These are phyloP conservation scores for Diaporthe sp. DNA, from an alignment of 2,329 filamentous ascomycete genomes.

Conservation along the genomic window DNA sequence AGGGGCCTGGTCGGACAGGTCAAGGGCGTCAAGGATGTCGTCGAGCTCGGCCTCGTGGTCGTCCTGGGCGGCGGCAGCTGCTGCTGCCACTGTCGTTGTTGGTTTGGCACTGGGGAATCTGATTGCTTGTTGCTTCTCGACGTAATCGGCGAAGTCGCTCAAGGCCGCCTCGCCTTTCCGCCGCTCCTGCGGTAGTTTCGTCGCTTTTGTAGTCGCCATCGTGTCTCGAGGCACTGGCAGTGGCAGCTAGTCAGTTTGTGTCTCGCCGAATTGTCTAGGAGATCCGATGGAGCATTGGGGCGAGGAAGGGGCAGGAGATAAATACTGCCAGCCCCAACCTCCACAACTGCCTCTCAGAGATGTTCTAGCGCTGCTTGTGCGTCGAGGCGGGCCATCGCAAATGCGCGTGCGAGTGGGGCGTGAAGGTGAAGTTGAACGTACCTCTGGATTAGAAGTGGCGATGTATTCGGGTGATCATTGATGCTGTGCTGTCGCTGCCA, in stretches of 20 bases:
- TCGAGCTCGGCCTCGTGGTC: slow-evolving; percentile 86
- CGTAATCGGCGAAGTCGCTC: slow-evolving; percentile 97
- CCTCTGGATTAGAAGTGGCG: slow-evolving; percentile 7
- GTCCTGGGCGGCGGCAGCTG: slow-evolving; percentile 45
- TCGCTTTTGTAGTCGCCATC: slow-evolving; percentile 65
- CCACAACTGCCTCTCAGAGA: not conserved
- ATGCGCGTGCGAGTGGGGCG: not conserved
- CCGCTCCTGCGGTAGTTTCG: slow-evolving; percentile 80
- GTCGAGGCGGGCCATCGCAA: not conserved
- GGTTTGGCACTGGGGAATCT: slow-evolving; percentile 64
- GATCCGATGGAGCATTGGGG: not conserved
- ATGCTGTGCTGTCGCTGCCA: slow-evolving; percentile 13
- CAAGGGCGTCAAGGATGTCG: slow-evolving; percentile 90
- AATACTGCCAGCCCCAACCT: not conserved
- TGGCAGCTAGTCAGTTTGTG: slow-evolving; percentile 9
- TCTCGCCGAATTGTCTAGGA: not conserved
- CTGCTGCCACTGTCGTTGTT: slow-evolving; percentile 44
- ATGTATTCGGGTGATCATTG: slow-evolving; percentile 37
- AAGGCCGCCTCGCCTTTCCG: slow-evolving; percentile 91
- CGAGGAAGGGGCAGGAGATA: not conserved
- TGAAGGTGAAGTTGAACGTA: not conserved
- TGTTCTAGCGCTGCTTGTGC: not conserved
- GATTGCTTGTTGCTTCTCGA: slow-evolving; percentile 89
- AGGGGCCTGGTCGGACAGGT: slow-evolving; percentile 78
- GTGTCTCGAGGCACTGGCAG: slow-evolving; percentile 43